Percentiles rank a stretch among this genome's conserved stretches.
phyloP scores from a whole-genome alignment of 371 early-diverging fungal species.

The Conidiobolus incongruus region DNA sequence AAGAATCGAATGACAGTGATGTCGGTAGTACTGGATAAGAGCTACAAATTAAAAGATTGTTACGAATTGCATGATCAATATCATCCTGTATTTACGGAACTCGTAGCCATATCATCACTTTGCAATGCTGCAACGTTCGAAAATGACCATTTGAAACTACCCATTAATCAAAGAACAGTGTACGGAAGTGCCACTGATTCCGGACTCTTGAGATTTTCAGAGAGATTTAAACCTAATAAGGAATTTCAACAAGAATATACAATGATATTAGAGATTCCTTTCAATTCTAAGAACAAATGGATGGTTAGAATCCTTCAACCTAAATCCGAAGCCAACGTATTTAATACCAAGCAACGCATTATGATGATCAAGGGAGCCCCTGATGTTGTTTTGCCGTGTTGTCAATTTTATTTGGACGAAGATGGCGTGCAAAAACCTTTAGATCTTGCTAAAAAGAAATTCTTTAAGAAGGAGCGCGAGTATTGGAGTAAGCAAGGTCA shows the following conservation, averaged over 20 bases:
- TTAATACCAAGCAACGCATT: slow-evolving; percentile 8
- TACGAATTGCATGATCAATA: slow-evolving; percentile 27
- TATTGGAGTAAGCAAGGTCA: slow-evolving; percentile 33
- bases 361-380: slow-evolving; percentile 55
- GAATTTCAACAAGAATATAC: slow-evolving; percentile 6
- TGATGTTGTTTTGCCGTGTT: slow-evolving; percentile 31
- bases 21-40: slow-evolving; percentile 13
- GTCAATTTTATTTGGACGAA: slow-evolving; percentile 15
- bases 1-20: slow-evolving; percentile 33
- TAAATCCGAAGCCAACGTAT: neutral
- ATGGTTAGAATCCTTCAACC: neutral
- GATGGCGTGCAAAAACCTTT: slow-evolving; percentile 18
- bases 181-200: slow-evolving; percentile 54
- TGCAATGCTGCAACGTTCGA: slow-evolving; percentile 44
- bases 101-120: slow-evolving; percentile 13
- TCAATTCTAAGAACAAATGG: slow-evolving; percentile 44
- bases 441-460: slow-evolving; percentile 11
- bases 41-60: slow-evolving; percentile 29
- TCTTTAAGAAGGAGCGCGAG: slow-evolving; percentile 18
- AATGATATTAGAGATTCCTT: slow-evolving; percentile 90
- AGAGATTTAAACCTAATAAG: slow-evolving; percentile 5
- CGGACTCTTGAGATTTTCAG: slow-evolving; percentile 37
- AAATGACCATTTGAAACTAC: slow-evolving; percentile 11
- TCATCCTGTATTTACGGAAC: neutral
- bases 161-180: slow-evolving; percentile 23